A percentile compares a stretch with the other conserved stretches of the same genome.
Evolutionary conservation across 2,329 filamentous ascomycete genomes (phyloP).

Genomic region (Pyrenophora tritici-repentis): DNA sequence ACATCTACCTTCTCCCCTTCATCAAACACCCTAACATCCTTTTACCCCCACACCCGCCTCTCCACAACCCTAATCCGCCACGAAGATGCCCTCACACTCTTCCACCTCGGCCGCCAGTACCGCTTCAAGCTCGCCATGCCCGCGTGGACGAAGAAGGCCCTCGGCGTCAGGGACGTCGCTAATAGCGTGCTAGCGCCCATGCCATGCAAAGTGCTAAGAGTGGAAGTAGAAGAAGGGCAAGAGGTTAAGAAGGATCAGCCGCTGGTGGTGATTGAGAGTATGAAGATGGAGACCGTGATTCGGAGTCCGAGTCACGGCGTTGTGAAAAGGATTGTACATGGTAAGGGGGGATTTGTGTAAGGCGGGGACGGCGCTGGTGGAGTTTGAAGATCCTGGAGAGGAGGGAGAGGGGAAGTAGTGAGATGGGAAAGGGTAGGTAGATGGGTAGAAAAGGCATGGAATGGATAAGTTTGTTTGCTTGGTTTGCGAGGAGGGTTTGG

Average conservation of each 20-base stretch:
- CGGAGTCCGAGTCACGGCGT: slow-evolving; percentile 55
- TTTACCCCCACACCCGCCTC: slow-evolving; percentile 80
- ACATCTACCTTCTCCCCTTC: slow-evolving; percentile 54
- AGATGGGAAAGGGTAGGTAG: too few relatives aligned
- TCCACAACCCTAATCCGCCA: slow-evolving; percentile 76
- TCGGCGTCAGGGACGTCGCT: slow-evolving; percentile 78
- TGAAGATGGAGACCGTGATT: slow-evolving; percentile 63
- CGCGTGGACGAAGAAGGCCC: slow-evolving; percentile 82
- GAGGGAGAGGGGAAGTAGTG: background rate
- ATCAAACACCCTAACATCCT: slow-evolving; percentile 65
- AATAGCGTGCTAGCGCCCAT: slow-evolving; percentile 91
- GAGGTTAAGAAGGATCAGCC: slow-evolving; percentile 82
- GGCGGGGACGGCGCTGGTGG: slow-evolving; percentile 51
- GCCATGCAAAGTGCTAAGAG: slow-evolving; percentile 94
- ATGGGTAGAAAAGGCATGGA: too few relatives aligned
- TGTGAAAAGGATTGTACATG: slow-evolving; percentile 55
- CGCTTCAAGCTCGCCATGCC: slow-evolving; percentile 63
- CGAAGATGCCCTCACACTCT: slow-evolving; percentile 70
- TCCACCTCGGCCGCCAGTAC: slow-evolving; percentile 69
- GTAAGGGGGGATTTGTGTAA: slow-evolving; percentile 53
- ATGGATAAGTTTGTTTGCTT: too few relatives aligned
- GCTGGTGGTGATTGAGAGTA: slow-evolving; percentile 70
- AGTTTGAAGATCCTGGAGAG: slow-evolving; percentile 32
- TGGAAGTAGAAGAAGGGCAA: slow-evolving; percentile 83
- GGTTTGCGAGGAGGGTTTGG: too few relatives aligned